Percentiles rank a stretch among this genome's conserved stretches.
These are phyloP conservation scores for Lachnellula willkommii DNA, from an alignment of 2,329 filamentous ascomycete species.

Conservation along the genomic window DNA sequence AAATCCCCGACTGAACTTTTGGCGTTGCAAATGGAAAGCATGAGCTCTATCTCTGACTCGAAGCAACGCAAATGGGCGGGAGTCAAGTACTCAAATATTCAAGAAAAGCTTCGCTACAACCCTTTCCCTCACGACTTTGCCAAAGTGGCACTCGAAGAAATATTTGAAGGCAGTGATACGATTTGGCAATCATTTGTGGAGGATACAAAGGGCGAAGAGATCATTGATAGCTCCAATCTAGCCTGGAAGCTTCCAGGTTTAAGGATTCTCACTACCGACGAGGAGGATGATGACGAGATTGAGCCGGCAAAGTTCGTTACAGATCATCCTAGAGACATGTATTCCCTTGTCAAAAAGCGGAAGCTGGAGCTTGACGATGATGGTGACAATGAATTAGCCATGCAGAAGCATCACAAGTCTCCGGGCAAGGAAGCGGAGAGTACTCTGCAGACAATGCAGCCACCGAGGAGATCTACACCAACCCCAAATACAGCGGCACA, in stretches of 20 bases:
- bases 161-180: slow-evolving; percentile 37
- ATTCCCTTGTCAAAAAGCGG: slow-evolving; percentile 37
- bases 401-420: slow-evolving; percentile 1
- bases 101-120: slow-evolving; percentile 5
- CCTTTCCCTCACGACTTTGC: slow-evolving; percentile 37
- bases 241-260: slow-evolving; percentile 45
- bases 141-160: slow-evolving; percentile 35
- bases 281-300: slow-evolving; percentile 36
- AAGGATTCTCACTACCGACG: slow-evolving; percentile 38
- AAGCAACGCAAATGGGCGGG: slow-evolving; percentile 8
- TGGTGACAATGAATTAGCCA: slow-evolving; percentile 1
- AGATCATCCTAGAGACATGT: slow-evolving; percentile 29
- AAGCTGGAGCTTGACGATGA: slow-evolving; percentile 26
- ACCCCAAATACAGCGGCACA: slow-evolving; percentile 1
- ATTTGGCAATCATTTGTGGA: slow-evolving; percentile 34
- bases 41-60: slow-evolving; percentile 25
- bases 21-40: slow-evolving; percentile 30
- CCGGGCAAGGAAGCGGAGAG: neutral
- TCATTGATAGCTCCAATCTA: slow-evolving; percentile 36
- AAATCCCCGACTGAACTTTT: slow-evolving; percentile 21
- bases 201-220: slow-evolving; percentile 20
- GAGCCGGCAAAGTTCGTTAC: slow-evolving; percentile 21
- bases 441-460: neutral
- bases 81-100: neutral
- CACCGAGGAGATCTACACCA: neutral